Base-by-base conservation (phyloP, 2,329 filamentous ascomycete species). In the Fusarium sp. region DNA sequence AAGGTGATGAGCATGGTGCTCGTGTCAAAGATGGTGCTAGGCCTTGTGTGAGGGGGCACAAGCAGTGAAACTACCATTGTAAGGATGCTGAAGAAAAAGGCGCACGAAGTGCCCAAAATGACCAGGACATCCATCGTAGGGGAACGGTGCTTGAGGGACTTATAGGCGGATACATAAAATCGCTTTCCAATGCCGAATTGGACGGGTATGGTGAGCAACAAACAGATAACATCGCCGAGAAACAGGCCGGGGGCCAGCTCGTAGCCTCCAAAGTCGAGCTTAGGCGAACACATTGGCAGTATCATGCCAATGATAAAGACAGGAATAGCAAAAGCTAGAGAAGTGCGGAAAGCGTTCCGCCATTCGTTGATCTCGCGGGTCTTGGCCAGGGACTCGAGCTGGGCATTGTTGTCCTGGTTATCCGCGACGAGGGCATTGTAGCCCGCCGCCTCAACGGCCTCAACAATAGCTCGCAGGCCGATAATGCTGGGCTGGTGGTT, bases 1-100 rank as follows among this genome's bases (percentile, higher is more conserved):
- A 99, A 98, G 0, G 95, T 98, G 82, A 99, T 95, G 61, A 99
- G 88, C 97, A 98, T 99, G 25, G 95, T 98, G 83, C 95, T 98
- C 1, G 97, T 99, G 80, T 99, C 97, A 79, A 99, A 99, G 18
- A 98, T 93, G 2, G 95, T 98, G 73, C 91, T 92, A 1, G 97
- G 97, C 57, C 94, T 90, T 3, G 88, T 90, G 80, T 98, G 95
- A 8, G 95, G 94, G 25, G 90, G 86, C n/a, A 90, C 87, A 16
- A 94, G 75, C 22, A 98, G 81, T 0, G 95, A 97, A 18, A 98
- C 91, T 6, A 92, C 64, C 95, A 99, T 98, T 18, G 95, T 91
- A 57, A 94, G 91, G 76, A 95, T 85, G 81, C 96, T 98, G 85
- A 98, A 99, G 83, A 98, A 97, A 86, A 98, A 99, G 22, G 97